Evolutionary conservation across 2,329 filamentous ascomycete genomes (phyloP).

Genomic region (Zymoseptoria tritici): DNA sequence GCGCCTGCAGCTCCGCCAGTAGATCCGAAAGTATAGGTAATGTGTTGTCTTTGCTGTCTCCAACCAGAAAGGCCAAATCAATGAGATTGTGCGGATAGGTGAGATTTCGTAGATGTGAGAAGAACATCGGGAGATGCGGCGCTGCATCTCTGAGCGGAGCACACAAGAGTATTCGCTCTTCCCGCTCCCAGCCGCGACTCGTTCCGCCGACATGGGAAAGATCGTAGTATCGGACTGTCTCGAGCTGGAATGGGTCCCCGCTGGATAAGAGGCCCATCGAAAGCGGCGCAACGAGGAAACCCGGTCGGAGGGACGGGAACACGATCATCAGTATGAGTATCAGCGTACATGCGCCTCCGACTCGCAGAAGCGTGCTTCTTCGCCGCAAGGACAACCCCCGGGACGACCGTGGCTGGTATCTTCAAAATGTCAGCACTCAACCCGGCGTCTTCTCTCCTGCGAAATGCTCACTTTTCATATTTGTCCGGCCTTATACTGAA

Average conservation of each 20-base stretch:
- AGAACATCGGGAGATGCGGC: constrained; percentile 93
- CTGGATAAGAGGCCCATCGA: constrained; percentile 63
- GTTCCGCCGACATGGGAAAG: constrained; percentile 85
- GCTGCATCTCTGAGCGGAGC: constrained; percentile 90
- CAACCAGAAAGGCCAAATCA: constrained; percentile 92
- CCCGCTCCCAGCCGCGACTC: constrained; percentile 87
- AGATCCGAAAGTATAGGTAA: constrained; percentile 66
- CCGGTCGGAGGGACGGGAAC: constrained; percentile 64
- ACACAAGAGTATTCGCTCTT: constrained; percentile 90
- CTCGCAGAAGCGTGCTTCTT: constrained; percentile 62
- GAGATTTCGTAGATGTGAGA: constrained; percentile 90
- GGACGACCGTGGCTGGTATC: constrained; percentile 72
- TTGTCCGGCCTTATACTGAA: constrained; percentile 82
- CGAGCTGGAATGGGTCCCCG: constrained; percentile 67
- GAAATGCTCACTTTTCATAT: constrained; percentile 44
- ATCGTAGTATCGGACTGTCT: constrained; percentile 96
- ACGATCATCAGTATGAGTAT: constrained; percentile 60
- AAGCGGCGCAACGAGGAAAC: constrained; percentile 49
- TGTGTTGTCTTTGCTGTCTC: constrained; percentile 92
- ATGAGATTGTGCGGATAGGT: constrained; percentile 96
- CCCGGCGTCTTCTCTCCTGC: not conserved
- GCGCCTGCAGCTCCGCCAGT: constrained; percentile 70
- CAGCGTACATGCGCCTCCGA: constrained; percentile 51
- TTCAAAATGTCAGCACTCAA: constrained; percentile 30
- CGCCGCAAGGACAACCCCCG: constrained; percentile 57